phyloP scores from a whole-genome alignment of 2,329 filamentous ascomycete genomes.

The Botrytis deweyae region DNA sequence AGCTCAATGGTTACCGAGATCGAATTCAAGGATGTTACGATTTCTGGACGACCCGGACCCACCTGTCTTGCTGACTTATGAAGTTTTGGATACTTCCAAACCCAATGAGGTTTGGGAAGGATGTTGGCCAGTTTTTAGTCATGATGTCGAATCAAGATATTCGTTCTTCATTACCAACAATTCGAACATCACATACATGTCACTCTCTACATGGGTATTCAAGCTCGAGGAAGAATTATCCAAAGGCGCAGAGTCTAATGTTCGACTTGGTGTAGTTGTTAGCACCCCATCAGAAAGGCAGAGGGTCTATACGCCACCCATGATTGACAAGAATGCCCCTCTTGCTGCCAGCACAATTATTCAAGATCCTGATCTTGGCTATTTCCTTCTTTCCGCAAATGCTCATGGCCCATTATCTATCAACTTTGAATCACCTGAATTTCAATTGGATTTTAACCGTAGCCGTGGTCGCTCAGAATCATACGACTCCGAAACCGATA shows the following conservation, averaged over 20 bases:
- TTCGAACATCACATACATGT: slow-evolving; percentile 59
- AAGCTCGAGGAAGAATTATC: slow-evolving; percentile 61
- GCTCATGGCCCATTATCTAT: slow-evolving; percentile 57
- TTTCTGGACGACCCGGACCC: slow-evolving; percentile 43
- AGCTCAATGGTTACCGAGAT: slow-evolving; percentile 63
- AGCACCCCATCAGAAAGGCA: slow-evolving; percentile 43
- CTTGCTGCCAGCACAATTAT: slow-evolving; percentile 56
- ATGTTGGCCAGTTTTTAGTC: slow-evolving; percentile 62
- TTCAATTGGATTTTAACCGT: slow-evolving; percentile 49
- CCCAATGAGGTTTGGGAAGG: slow-evolving; percentile 54
- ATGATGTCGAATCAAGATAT: slow-evolving; percentile 61
- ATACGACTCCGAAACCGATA: slow-evolving; percentile 42
- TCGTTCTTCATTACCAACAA: slow-evolving; percentile 62
- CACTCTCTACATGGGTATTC: slow-evolving; percentile 62
- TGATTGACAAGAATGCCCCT: slow-evolving; percentile 46
- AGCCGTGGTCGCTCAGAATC: slow-evolving; percentile 46
- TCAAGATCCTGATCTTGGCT: slow-evolving; percentile 61
- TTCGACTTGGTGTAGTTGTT: slow-evolving; percentile 39
- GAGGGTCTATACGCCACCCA: slow-evolving; percentile 55
- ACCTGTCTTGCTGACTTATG: slow-evolving; percentile 58
- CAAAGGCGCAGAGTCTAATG: slow-evolving; percentile 46
- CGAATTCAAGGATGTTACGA: slow-evolving; percentile 48
- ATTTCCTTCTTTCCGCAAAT: slow-evolving; percentile 61
- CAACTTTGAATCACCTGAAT: slow-evolving; percentile 58
- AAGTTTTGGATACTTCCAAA: slow-evolving; percentile 60